These are phyloP conservation scores for Sugiyamaella japonica DNA, from an alignment of 1,139 yeast species.

Conservation along the genomic window DNA sequence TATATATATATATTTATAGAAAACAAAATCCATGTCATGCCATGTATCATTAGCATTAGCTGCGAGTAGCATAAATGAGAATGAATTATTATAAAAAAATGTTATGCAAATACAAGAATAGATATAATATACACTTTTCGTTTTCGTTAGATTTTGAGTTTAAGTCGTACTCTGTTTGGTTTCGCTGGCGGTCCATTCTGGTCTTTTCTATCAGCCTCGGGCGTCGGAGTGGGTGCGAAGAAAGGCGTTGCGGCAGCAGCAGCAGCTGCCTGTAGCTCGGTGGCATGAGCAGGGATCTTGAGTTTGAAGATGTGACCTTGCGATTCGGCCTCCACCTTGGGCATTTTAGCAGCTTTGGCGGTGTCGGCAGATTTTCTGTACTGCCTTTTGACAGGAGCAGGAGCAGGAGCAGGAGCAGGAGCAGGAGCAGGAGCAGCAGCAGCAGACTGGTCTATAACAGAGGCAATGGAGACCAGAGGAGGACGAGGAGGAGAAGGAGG, in stretches of 20 bases:
- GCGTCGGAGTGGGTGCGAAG: not conserved
- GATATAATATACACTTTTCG: slow-evolving; percentile 6
- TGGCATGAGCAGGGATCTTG: slow-evolving; percentile 11
- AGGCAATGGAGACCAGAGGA: not conserved
- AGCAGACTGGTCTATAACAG: not conserved
- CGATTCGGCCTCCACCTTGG: not conserved
- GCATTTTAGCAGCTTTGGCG: not conserved
- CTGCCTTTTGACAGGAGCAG: not conserved
- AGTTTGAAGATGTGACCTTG: slow-evolving; percentile 5
- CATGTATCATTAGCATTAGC: not conserved
- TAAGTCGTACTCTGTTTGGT: slow-evolving; percentile 36
- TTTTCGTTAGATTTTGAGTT: slow-evolving; percentile 26
- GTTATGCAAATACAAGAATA: slow-evolving; percentile 1
- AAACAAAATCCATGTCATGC: not conserved
- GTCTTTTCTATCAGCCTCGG: not conserved
- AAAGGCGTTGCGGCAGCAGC: slow-evolving; percentile 11
- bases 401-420: not conserved
- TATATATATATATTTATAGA: slow-evolving; percentile 9
- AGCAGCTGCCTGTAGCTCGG: slow-evolving; percentile 9
- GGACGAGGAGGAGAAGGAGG: not conserved
- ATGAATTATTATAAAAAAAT: slow-evolving; percentile 2
- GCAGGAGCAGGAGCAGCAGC: not conserved
- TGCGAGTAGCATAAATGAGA: not conserved
- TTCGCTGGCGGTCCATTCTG: slow-evolving; percentile 8
- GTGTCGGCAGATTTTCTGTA: slow-evolving; percentile 1